Conservation (phyloP, 106 monocot species). For the Allium sativum region DNA sequence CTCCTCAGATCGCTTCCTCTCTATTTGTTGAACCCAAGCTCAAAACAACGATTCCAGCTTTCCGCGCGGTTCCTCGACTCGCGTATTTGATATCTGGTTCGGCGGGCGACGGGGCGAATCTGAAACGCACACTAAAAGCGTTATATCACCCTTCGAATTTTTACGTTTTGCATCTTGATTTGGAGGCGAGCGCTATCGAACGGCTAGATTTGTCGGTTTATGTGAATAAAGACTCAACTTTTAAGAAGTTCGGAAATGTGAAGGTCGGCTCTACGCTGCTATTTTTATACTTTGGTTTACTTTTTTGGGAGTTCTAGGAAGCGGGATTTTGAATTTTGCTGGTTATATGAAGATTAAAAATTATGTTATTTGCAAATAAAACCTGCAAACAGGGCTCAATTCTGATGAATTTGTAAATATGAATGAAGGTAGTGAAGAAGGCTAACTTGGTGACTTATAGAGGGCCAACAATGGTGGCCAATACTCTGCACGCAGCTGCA, state of each 20-base stretch:
- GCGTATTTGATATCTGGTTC: constrained; percentile 50
- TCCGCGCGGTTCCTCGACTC: constrained; percentile 18
- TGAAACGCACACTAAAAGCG: constrained; percentile 12
- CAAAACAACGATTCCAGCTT: neutral
- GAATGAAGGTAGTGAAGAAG: constrained; percentile 4
- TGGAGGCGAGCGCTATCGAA: constrained; percentile 28
- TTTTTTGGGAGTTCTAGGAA: too few species aligned
- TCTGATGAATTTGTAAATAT: too few species aligned
- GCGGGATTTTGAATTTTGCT: too few species aligned
- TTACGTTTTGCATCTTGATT: constrained; percentile 34
- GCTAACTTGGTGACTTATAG: constrained; percentile 49
- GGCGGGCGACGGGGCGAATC: constrained; percentile 21
- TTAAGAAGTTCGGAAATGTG: constrained; percentile 19
- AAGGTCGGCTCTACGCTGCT: constrained; percentile 4
- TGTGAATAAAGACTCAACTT: constrained; percentile 13
- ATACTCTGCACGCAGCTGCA: constrained; percentile 55
- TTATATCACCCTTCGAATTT: constrained; percentile 32
- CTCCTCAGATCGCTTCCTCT: neutral
- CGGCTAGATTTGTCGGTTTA: constrained; percentile 20
- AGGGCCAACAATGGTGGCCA: constrained; percentile 62
- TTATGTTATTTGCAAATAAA: too few species aligned
- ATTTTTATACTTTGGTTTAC: too few species aligned
- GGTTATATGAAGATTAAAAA: too few species aligned
- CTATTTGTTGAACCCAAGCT: constrained; percentile 41
- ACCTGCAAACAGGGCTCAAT: too few species aligned